Conservation (phyloP, 768 basidiomycete species). For the Fomitopsis pulvina region DNA sequence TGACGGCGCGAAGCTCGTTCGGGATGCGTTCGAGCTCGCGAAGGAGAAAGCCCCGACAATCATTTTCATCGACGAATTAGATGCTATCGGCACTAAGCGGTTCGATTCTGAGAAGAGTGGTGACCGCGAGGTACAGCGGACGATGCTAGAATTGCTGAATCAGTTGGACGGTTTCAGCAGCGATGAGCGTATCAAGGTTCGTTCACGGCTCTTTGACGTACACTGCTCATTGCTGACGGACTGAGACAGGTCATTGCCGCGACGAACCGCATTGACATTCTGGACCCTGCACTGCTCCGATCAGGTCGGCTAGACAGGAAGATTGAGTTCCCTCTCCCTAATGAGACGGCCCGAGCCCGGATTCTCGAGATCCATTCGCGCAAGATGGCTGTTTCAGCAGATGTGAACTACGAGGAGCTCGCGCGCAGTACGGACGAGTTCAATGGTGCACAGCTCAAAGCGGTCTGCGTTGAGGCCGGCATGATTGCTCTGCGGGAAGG, state of each 20-base stretch:
- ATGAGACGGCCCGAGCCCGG: conserved; percentile 91
- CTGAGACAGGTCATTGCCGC: conserved; percentile 87
- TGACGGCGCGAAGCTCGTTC: conserved; percentile 97
- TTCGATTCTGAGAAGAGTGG: conserved; percentile 99
- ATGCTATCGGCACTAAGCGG: conserved; percentile 98
- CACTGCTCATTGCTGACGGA: background rate
- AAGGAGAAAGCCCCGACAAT: conserved; percentile 99
- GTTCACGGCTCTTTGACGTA: conserved; percentile 7
- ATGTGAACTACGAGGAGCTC: conserved; percentile 96
- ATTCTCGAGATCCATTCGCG: conserved; percentile 96
- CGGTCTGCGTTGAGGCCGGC: conserved; percentile 97
- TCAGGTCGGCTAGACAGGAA: conserved; percentile 97
- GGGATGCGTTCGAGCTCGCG: conserved; percentile 95
- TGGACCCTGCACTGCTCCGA: conserved; percentile 96
- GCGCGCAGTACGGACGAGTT: conserved; percentile 98
- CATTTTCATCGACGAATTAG: conserved; percentile 97
- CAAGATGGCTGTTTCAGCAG: conserved; percentile 84
- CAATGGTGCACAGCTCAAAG: conserved; percentile 95
- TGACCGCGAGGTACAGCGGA: conserved; percentile 98
- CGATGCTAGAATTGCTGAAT: conserved; percentile 98
- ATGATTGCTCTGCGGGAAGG: conserved; percentile 98
- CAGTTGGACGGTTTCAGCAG: conserved; percentile 97
- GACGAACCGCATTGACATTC: conserved; percentile 97
- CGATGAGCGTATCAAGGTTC: conserved; percentile 94
- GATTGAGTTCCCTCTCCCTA: conserved; percentile 97